Evolutionary conservation across 2,329 filamentous ascomycete genomes (phyloP), one percentile per base, ranked within the genome.

Genomic region (Hymenoscyphus linearis): DNA sequence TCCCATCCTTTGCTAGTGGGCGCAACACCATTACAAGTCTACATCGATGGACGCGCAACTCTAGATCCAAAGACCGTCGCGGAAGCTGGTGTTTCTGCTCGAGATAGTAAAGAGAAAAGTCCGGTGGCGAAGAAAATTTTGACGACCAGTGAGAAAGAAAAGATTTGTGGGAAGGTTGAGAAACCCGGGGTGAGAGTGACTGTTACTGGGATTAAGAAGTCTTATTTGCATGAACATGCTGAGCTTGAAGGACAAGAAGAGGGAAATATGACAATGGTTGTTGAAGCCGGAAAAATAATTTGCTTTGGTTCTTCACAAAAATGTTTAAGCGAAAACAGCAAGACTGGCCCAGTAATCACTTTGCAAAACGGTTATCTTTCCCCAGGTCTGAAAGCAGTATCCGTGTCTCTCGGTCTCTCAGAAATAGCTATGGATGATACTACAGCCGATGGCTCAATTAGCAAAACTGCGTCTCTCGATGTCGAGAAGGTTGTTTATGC

Each of bases 321-420:
- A 4, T 79, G 79, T n/a, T 60, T 66, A 5, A 63, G 67, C n/a
- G 60, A 66, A 9, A 64, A 67, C 1, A 62, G 71, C 16, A 59
- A 62, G 9, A 25, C 66, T 2, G 62, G 66, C 22, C 62, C 68
- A 57, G 66, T 68, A 22, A 64, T 68, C 3, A 68, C 71, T 3
- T 73, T 83, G 3, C 53, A 72, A 14, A 72, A 83, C 50, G 82
- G 80, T 2, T 71, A 82, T 63, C 66, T 82, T 37, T 74, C 78
- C 7, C 78, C 81, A 2, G 76, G 80, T 0, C 68, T 84, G 35
- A 82, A 77, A n/a, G 77, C 79, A 2, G 73, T 84, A 36, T 77
- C 79, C 3, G 73, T 74, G 4, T 67, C 70, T 7, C 74, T 85
- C 2, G 82, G 82, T 1, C 71, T 84, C 3, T 69, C 73, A 12